Percentiles rank a stretch among this genome's conserved stretches.
phyloP scores from a whole-genome alignment of 305 asterid species.

The Withania somnifera region DNA sequence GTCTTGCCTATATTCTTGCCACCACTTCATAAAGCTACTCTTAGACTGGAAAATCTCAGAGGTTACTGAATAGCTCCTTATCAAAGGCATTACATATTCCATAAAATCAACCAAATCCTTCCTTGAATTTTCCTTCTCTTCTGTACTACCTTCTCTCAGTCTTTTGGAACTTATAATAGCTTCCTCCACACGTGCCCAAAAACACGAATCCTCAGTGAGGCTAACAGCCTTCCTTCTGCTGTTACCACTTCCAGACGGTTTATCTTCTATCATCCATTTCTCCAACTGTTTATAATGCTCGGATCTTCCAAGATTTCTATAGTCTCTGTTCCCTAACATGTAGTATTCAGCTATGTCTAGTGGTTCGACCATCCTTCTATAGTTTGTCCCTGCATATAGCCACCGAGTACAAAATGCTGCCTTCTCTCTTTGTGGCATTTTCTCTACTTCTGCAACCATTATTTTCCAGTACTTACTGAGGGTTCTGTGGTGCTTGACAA shows the following conservation, averaged over 20 bases:
- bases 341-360: constrained; percentile 27
- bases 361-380: constrained; percentile 25
- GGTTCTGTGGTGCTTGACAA: constrained; percentile 8
- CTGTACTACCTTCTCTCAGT: constrained; percentile 9
- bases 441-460: constrained; percentile 13
- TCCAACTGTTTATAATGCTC: constrained; percentile 20
- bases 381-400: constrained; percentile 24
- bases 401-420: constrained; percentile 11
- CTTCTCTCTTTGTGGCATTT: constrained; percentile 17
- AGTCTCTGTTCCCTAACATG: constrained; percentile 12
- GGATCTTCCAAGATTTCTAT: constrained; percentile 2
- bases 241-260: background rate
- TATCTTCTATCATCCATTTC: constrained; percentile 20
- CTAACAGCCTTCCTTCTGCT: constrained; percentile 8
- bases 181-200: constrained; percentile 33
- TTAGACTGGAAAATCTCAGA: constrained; percentile 11
- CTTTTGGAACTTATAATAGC: constrained; percentile 11
- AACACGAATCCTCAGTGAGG: constrained; percentile 23
- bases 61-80: constrained; percentile 11
- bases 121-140: background rate
- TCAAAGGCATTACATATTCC: constrained; percentile 6
- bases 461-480: constrained; percentile 14
- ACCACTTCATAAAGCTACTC: constrained; percentile 21
- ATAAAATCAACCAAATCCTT: constrained; percentile 6
- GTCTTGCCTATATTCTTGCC: constrained; percentile 6